Conservation (phyloP, 371 early-diverging fungal species). For the Rhizopus stolonifer region DNA sequence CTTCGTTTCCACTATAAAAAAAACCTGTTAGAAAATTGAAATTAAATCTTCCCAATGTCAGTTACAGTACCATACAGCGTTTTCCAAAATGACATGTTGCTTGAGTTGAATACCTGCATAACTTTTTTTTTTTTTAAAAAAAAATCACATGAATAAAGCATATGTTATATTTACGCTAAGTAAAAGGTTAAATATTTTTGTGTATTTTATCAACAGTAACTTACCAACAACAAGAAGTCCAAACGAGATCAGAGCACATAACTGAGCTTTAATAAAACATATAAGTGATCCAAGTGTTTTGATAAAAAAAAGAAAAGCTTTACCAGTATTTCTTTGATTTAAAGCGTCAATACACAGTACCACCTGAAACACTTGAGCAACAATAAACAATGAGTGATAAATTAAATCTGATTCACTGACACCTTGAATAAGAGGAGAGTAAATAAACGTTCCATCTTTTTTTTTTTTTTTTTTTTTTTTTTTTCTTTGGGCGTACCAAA, state of each 20-base stretch:
- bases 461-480: too few relatives aligned
- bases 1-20: slow-evolving; percentile 12
- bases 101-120: slow-evolving; percentile 53
- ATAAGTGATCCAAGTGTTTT: too few relatives aligned
- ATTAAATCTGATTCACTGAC: slow-evolving; percentile 55
- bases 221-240: slow-evolving; percentile 49
- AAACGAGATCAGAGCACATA: slow-evolving; percentile 38
- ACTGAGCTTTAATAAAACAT: slow-evolving; percentile 36
- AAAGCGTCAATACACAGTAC: slow-evolving; percentile 47
- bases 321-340: slow-evolving; percentile 49
- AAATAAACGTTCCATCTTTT: too few relatives aligned
- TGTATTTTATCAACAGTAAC: too few relatives aligned
- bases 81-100: slow-evolving; percentile 51
- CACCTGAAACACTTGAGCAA: slow-evolving; percentile 49
- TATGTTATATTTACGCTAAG: too few relatives aligned
- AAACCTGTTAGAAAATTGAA: too few relatives aligned
- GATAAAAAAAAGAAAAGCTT: background rate
- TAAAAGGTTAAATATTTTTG: too few relatives aligned
- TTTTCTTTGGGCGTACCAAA: too few relatives aligned
- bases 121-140: too few relatives aligned
- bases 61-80: slow-evolving; percentile 40
- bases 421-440: slow-evolving; percentile 31
- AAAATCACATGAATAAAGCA: too few relatives aligned
- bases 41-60: background rate
- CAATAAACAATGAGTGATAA: slow-evolving; percentile 50